Evolutionary conservation across 768 basidiomycete genomes (phyloP), one percentile per base, ranked within the genome.

Genomic region (Suillus subalutaceus): DNA sequence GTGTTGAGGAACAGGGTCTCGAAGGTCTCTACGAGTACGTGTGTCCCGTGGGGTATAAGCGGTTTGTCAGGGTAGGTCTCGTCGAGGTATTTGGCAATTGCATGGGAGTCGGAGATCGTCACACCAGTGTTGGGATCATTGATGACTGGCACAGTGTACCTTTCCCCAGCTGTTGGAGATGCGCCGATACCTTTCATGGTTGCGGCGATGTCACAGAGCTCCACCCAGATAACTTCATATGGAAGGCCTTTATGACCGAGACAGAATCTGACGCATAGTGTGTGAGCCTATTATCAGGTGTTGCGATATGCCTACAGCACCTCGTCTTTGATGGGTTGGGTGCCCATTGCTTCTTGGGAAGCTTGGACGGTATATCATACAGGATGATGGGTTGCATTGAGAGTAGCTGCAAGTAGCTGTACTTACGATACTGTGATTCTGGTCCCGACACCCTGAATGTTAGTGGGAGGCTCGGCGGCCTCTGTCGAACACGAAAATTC

Each of bases 31-130:
- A 43, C 0, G 15, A 60, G 55, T 7, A 64, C 32, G 30, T 41
- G n/a, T 10, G 53, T 32, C 23, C 43, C 58, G 13, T 16, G 41
- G 10, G 57, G 63, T 43, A 44, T 60, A 3, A 64, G 53, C 20
- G 41, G 57, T 12, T 40, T 56, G 61, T 76, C 72, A 5, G 85
- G 82, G 65, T 85, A 86, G 2, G 78, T 75, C n/a, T 73, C 72
- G 63, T 86, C 85, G 62, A 86, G 79, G 69, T 86, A 85, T 50
- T 76, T 68, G 1, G 81, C 83, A 64, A 86, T 86, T 23, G 66
- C 66, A 48, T 70, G 69, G 0, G 84, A 85, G 58, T 85, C 82
- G 6, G 80, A 72, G 48, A 85, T 50, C 8, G 71, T 64, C 7
- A 69, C 68, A 10, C 74, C 76, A 4, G 80, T 83, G 15, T 67